phyloP scores from a whole-genome alignment of 352 stramenopile species.

The Phytopythium aichiense region DNA sequence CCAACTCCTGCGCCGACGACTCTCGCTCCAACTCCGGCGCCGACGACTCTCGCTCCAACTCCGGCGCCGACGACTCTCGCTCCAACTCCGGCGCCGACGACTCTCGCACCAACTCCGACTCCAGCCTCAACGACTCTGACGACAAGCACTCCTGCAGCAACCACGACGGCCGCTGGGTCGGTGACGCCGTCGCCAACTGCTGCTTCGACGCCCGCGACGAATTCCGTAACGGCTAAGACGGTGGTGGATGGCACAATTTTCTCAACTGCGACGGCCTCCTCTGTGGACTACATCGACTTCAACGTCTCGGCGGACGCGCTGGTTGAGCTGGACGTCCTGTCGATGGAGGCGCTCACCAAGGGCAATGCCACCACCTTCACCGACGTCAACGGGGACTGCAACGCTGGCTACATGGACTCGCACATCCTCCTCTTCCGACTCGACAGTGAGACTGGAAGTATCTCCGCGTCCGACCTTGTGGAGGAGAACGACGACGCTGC shows the following conservation, averaged over 20 bases:
- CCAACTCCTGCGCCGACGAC: conserved; percentile 10
- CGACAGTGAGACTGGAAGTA: conserved; percentile 8
- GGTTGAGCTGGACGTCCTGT: conserved; percentile 65
- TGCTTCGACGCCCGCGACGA: neutral
- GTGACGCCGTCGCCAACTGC: conserved; percentile 1
- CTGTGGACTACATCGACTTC: conserved; percentile 70
- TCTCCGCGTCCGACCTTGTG: conserved; percentile 20
- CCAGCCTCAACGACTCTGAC: conserved; percentile 7
- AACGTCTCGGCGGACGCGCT: conserved; percentile 24
- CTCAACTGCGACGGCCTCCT: conserved; percentile 45
- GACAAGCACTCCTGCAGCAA: conserved; percentile 15
- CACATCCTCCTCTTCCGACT: conserved; percentile 53
- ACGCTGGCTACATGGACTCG: conserved; percentile 60
- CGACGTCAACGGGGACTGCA: conserved; percentile 72
- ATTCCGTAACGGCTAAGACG: conserved; percentile 12
- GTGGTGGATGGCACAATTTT: conserved; percentile 58
- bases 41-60: conserved; percentile 9
- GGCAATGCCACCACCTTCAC: conserved; percentile 21
- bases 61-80: conserved; percentile 5
- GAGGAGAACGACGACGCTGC: conserved; percentile 47
- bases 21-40: conserved; percentile 8
- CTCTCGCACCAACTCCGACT: conserved; percentile 6
- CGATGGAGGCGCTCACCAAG: conserved; percentile 39
- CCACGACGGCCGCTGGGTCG: neutral
- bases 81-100: conserved; percentile 1